phyloP scores from a whole-genome alignment of 2,329 filamentous ascomycete species.

The Magnaporthales sp. region DNA sequence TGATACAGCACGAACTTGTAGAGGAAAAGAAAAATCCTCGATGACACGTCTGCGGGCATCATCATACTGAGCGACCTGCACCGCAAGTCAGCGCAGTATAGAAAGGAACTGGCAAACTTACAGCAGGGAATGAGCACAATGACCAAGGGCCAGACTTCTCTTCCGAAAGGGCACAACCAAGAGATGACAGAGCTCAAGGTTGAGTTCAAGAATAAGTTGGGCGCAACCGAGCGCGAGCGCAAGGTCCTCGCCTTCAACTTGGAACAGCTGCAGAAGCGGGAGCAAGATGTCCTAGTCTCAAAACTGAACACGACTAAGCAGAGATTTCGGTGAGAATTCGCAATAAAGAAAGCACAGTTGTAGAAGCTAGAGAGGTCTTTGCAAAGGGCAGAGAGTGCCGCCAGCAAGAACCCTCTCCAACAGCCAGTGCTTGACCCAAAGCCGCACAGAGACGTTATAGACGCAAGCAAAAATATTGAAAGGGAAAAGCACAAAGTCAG shows the following conservation, averaged over 20 bases:
- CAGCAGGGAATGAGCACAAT: neutral
- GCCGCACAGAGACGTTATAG: neutral
- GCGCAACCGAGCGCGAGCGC: neutral
- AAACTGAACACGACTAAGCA: neutral
- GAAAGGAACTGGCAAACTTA: neutral
- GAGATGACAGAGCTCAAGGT: neutral
- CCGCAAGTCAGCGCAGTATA: neutral
- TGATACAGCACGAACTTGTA: slow-evolving; percentile 3
- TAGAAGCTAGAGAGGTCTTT: neutral
- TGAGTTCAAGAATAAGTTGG: neutral
- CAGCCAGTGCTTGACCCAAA: neutral
- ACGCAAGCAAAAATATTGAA: neutral
- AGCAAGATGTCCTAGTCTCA: neutral
- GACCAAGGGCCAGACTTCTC: neutral
- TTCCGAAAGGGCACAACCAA: neutral
- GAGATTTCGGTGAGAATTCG: neutral
- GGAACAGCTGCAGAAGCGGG: neutral
- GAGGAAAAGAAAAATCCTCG: neutral
- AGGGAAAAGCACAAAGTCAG: neutral
- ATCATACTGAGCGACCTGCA: neutral
- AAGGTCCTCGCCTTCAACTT: neutral
- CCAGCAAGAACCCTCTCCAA: neutral
- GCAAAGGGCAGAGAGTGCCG: neutral
- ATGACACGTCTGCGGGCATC: neutral
- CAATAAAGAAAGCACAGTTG: neutral